Evolutionary conservation across 1,284 basidiomycete species (phyloP).

Genomic region (Spongispora temasekensis): DNA sequence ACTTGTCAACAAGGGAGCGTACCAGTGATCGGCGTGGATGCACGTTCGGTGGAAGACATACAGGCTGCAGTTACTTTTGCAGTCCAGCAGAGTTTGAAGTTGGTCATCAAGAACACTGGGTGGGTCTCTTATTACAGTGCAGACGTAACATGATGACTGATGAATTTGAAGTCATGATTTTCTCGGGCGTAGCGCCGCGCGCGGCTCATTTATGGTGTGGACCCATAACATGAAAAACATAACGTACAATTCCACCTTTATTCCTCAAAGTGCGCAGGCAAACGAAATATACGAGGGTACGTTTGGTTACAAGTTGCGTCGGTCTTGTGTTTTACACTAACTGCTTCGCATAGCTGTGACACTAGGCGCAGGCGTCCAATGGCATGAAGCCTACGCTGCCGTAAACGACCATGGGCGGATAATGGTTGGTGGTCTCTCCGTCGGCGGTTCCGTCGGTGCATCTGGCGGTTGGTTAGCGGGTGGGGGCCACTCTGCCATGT

Average conservation of each 20-base stretch:
- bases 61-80: conserved; percentile 37
- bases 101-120: conserved; percentile 53
- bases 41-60: conserved; percentile 38
- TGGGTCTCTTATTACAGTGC: too few species aligned
- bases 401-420: conserved; percentile 35
- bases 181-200: conserved; percentile 40
- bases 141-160: too few species aligned
- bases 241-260: conserved; percentile 33
- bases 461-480: conserved; percentile 45
- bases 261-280: conserved; percentile 32
- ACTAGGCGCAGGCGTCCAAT: conserved; percentile 48
- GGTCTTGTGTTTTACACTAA: too few species aligned
- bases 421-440: conserved; percentile 42
- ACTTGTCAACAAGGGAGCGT: conserved; percentile 15
- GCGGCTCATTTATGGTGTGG: conserved; percentile 42
- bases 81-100: conserved; percentile 39
- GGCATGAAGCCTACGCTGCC: conserved; percentile 44
- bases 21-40: conserved; percentile 28
- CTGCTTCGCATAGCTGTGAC: conserved; percentile 37
- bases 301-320: too few species aligned
- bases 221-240: conserved; percentile 44
- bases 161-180: conserved; percentile 43
- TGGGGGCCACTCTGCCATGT: conserved; percentile 46
- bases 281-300: conserved; percentile 16
- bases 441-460: conserved; percentile 42